These are phyloP conservation scores for Boletus sp. DNA, from an alignment of 768 basidiomycete genomes.

Conservation along the genomic window DNA sequence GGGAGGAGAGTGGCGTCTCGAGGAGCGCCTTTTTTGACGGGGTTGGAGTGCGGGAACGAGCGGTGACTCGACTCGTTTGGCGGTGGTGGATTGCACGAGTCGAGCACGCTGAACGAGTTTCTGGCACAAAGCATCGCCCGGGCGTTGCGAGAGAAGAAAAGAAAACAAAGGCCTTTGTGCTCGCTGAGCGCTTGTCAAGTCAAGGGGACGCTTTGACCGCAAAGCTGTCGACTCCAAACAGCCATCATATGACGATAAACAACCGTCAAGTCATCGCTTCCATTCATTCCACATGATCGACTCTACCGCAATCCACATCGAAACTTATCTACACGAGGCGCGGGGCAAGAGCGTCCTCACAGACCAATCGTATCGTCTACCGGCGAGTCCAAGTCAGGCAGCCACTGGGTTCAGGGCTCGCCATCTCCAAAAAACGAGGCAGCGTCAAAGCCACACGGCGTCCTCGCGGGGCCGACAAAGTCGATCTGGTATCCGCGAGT, in stretches of 20 bases:
- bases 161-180: background rate
- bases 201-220: background rate
- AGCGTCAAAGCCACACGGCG: slow-evolving; percentile 16
- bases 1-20: background rate
- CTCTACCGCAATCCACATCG: background rate
- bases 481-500: slow-evolving; percentile 50
- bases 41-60: background rate
- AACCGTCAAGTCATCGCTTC: slow-evolving; percentile 16
- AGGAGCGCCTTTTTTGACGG: background rate
- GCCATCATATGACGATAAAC: slow-evolving; percentile 10
- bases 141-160: background rate
- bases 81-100: background rate
- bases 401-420: slow-evolving; percentile 8
- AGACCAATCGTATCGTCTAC: background rate
- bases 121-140: background rate
- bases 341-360: too few relatives aligned
- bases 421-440: background rate
- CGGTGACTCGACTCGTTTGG: background rate
- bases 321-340: background rate
- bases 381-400: background rate
- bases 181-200: background rate
- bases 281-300: background rate
- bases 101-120: slow-evolving; percentile 9
- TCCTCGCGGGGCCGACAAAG: slow-evolving; percentile 33
- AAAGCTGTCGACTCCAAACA: slow-evolving; percentile 6